These are phyloP conservation scores for Aspergillus carbonarius DNA, from an alignment of 2,329 filamentous ascomycete species.

Conservation along the genomic window DNA sequence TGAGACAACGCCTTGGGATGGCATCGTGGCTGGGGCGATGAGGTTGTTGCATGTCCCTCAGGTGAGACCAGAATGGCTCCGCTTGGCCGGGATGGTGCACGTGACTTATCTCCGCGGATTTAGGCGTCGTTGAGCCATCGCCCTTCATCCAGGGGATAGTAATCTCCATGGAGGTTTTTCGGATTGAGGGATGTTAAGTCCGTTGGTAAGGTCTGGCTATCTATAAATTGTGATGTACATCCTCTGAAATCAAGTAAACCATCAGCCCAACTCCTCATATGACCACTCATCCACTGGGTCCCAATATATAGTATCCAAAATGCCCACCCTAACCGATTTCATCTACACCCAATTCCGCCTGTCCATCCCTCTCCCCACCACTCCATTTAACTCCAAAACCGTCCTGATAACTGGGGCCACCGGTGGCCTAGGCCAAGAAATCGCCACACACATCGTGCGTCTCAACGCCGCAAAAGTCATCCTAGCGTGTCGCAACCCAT, in stretches of 20 bases:
- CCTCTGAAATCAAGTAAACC: no score
- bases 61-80: background rate
- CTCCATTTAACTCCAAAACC: background rate
- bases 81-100: background rate
- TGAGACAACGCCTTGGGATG: background rate
- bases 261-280: no score
- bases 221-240: no score
- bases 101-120: slow-evolving; percentile 6
- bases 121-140: background rate
- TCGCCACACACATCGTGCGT: background rate
- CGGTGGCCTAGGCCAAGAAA: background rate
- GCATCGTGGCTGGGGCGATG: background rate
- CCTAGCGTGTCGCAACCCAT: background rate
- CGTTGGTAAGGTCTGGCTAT: no score
- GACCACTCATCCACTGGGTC: no score
- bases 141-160: no score
- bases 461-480: background rate
- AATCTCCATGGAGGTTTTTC: no score
- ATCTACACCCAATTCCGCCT: background rate
- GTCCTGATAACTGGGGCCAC: background rate
- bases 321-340: background rate
- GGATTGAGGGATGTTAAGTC: no score
- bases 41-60: background rate
- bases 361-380: background rate
- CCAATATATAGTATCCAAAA: background rate